These are phyloP conservation scores for Aspergillus panamensis DNA, from an alignment of 495 filamentous ascomycete species.

Conservation along the genomic window DNA sequence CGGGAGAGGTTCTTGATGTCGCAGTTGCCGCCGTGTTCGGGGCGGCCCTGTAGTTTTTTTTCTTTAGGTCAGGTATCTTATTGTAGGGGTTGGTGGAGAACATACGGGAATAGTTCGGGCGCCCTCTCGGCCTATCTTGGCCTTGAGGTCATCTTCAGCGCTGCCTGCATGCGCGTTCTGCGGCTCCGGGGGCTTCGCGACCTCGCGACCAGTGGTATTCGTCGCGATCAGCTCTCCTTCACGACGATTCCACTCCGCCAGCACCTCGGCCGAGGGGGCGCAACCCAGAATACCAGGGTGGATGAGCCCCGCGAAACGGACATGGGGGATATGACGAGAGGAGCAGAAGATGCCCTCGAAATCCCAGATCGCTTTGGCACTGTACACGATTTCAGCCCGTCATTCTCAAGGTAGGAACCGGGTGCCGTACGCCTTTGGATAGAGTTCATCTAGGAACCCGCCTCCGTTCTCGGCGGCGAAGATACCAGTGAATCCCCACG, in stretches of 20 bases:
- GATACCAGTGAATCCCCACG: slow-evolving; percentile 90
- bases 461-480: slow-evolving; percentile 84
- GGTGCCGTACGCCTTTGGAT: slow-evolving; percentile 63
- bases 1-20: slow-evolving; percentile 90
- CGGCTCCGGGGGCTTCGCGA: slow-evolving; percentile 75
- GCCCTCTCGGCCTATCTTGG: slow-evolving; percentile 79
- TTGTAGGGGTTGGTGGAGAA: not conserved
- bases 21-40: slow-evolving; percentile 62
- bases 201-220: slow-evolving; percentile 61
- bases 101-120: slow-evolving; percentile 78
- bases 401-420: not conserved
- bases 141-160: slow-evolving; percentile 57
- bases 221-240: slow-evolving; percentile 75
- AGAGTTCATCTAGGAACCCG: slow-evolving; percentile 87
- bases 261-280: slow-evolving; percentile 68
- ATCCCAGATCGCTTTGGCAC: slow-evolving; percentile 96
- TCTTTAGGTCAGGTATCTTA: not conserved
- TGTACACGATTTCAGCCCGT: slow-evolving; percentile 21
- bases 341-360: slow-evolving; percentile 95
- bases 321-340: slow-evolving; percentile 83
- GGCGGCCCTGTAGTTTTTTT: slow-evolving; percentile 36
- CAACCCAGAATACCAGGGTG: slow-evolving; percentile 93
- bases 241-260: slow-evolving; percentile 76
- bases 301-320: slow-evolving; percentile 87
- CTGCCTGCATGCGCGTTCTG: slow-evolving; percentile 68